A percentile compares a stretch with the other conserved stretches of the same genome.
These are phyloP conservation scores for Saccharomycodes ludwigii DNA, from an alignment of 805 yeast genomes.

Conservation along the genomic window DNA sequence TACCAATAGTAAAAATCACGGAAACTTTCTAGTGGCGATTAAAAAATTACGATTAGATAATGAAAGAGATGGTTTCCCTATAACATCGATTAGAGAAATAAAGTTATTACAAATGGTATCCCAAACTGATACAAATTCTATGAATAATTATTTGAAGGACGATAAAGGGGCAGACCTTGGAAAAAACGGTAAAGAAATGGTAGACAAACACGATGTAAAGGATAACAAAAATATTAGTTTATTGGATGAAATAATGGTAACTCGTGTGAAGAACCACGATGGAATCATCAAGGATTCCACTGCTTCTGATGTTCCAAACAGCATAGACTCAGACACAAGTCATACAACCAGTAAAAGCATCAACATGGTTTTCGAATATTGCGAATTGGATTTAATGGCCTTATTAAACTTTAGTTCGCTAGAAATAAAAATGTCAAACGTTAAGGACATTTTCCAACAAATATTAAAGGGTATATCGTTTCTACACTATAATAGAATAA, in stretches of 20 bases:
- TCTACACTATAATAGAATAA: constrained; percentile 52
- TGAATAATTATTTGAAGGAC: too few species aligned
- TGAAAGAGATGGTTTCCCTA: constrained; percentile 92
- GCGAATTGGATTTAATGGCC: constrained; percentile 90
- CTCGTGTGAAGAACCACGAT: too few species aligned
- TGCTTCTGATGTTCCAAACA: constrained; percentile 11
- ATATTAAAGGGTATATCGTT: constrained; percentile 57
- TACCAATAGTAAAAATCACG: constrained; percentile 62
- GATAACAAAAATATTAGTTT: constrained; percentile 76
- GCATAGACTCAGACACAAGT: too few species aligned
- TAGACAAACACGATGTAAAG: too few species aligned
- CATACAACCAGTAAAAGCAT: constrained; percentile 40
- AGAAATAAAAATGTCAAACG: constrained; percentile 45
- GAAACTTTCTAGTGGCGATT: constrained; percentile 63
- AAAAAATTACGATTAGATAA: constrained; percentile 73
- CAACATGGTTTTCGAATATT: constrained; percentile 85
- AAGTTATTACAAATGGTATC: constrained; percentile 49
- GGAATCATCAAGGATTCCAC: constrained; percentile 4
- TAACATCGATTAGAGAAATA: constrained; percentile 89
- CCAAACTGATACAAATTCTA: too few species aligned
- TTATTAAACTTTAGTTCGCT: constrained; percentile 67
- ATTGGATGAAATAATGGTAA: constrained; percentile 82
- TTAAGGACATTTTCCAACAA: constrained; percentile 56
- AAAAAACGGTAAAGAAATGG: too few species aligned
- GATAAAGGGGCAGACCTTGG: too few species aligned